Percentiles rank a stretch among this genome's conserved stretches.
These are phyloP conservation scores for Aspergillus udagawae DNA, from an alignment of 2,329 filamentous ascomycete genomes.

Conservation along the genomic window DNA sequence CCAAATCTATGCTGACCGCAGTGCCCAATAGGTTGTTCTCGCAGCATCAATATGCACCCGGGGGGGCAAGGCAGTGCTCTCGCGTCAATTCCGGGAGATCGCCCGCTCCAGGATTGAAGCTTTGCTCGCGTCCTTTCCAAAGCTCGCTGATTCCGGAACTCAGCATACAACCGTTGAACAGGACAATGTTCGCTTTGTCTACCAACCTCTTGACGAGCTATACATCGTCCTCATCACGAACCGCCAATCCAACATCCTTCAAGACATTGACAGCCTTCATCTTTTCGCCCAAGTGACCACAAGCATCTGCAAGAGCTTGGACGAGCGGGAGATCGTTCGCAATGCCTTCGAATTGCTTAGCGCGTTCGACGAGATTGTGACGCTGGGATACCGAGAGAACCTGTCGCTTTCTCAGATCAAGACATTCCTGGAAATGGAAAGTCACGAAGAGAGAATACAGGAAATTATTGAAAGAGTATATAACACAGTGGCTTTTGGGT, in stretches of 20 bases:
- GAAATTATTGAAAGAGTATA: slow-evolving; percentile 87
- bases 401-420: slow-evolving; percentile 95
- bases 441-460: slow-evolving; percentile 97
- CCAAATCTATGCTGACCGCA: slow-evolving; percentile 12
- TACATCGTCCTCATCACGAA: slow-evolving; percentile 99
- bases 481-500: slow-evolving; percentile 20
- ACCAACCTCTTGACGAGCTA: slow-evolving; percentile 96
- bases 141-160: slow-evolving; percentile 90
- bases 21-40: slow-evolving; percentile 74
- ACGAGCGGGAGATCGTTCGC: slow-evolving; percentile 90
- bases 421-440: slow-evolving; percentile 99
- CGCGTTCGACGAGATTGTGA: slow-evolving; percentile 96
- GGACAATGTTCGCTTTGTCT: slow-evolving; percentile 99
- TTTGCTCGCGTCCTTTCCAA: slow-evolving; percentile 93
- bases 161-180: slow-evolving; percentile 98
- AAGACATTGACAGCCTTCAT: slow-evolving; percentile 98
- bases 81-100: slow-evolving; percentile 96
- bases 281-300: slow-evolving; percentile 96
- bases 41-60: slow-evolving; percentile 98
- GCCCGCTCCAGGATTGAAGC: slow-evolving; percentile 94
- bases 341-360: slow-evolving; percentile 96
- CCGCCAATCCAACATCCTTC: slow-evolving; percentile 97
- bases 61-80: slow-evolving; percentile 96
- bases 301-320: slow-evolving; percentile 91
- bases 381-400: slow-evolving; percentile 93